Conservation (phyloP, 2,329 filamentous ascomycete species). For the Colletotrichum godetiae region DNA sequence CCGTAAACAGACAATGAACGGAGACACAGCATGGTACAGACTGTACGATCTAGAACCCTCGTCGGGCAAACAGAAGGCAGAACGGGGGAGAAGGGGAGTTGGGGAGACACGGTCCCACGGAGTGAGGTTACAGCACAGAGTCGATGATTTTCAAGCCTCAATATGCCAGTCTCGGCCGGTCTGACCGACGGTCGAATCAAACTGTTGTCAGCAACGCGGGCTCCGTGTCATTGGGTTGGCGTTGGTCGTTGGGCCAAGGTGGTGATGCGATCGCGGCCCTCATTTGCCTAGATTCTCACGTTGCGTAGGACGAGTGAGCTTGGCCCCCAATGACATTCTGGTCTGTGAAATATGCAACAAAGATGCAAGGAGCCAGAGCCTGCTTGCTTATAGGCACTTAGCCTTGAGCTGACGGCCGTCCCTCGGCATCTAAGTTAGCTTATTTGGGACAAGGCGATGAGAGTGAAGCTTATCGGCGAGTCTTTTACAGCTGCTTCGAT, state of each 20-base stretch:
- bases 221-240: slow-evolving; percentile 11
- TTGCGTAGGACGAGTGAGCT: background rate
- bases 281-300: slow-evolving; percentile 2
- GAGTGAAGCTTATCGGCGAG: background rate
- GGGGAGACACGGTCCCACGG: too few relatives aligned
- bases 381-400: slow-evolving; percentile 1
- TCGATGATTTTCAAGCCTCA: slow-evolving; percentile 5
- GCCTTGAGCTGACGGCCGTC: background rate
- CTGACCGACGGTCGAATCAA: slow-evolving; percentile 6
- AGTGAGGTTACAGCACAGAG: background rate
- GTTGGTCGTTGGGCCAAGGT: background rate
- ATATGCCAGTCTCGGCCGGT: slow-evolving; percentile 26
- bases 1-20: background rate
- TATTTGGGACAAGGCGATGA: background rate
- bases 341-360: background rate
- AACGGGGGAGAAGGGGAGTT: too few relatives aligned
- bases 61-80: background rate
- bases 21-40: background rate
- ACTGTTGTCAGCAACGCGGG: slow-evolving; percentile 4
- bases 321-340: background rate
- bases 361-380: slow-evolving; percentile 27
- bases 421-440: background rate
- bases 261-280: slow-evolving; percentile 10
- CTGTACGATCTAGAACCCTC: background rate
- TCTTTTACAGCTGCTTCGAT: background rate